Conservation (phyloP, 257 asterid species). For the Nicotiana paniculata region DNA sequence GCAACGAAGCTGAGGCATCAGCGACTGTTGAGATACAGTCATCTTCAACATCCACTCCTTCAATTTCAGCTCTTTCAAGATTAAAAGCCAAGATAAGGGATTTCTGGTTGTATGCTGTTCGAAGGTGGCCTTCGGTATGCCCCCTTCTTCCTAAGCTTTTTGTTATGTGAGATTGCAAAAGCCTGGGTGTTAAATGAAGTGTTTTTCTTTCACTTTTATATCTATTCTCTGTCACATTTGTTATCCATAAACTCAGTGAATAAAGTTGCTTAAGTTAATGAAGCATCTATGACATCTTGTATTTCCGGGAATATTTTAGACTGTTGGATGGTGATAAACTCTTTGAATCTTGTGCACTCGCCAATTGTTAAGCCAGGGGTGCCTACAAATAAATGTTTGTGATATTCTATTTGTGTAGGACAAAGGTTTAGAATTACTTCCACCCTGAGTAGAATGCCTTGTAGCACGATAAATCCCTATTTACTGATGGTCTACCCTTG, state of each 20-base stretch:
- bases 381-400: background rate
- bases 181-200: background rate
- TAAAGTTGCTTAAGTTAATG: background rate
- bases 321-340: background rate
- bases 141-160: slow-evolving; percentile 28
- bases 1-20: slow-evolving; percentile 36
- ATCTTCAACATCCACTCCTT: slow-evolving; percentile 27
- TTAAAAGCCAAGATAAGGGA: slow-evolving; percentile 54
- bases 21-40: slow-evolving; percentile 32
- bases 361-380: background rate
- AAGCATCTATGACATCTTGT: background rate
- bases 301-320: background rate
- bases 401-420: background rate
- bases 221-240: background rate
- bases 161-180: background rate
- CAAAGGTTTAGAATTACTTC: background rate
- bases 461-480: background rate
- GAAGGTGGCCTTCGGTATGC: slow-evolving; percentile 95
- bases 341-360: background rate
- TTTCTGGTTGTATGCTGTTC: slow-evolving; percentile 55
- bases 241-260: background rate
- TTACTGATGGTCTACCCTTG: background rate
- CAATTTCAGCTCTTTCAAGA: slow-evolving; percentile 53
- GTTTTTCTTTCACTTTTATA: background rate
- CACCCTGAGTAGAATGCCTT: background rate